Base-by-base conservation (phyloP, 1,284 basidiomycete genomes). In the Phaffia rhodozyma region DNA sequence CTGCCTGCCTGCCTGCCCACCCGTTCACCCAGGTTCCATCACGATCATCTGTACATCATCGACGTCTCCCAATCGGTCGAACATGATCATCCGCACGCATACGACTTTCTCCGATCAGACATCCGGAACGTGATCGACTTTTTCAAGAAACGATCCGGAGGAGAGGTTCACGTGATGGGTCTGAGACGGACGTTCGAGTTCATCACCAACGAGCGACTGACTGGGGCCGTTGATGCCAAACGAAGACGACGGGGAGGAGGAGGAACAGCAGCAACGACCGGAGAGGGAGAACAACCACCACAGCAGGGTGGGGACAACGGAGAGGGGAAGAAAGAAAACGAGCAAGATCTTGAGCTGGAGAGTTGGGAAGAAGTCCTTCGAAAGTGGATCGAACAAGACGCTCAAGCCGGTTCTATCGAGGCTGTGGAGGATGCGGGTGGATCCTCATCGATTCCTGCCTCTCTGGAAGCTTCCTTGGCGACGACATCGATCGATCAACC, bases 21-120 rank as follows among this genome's bases (percentile, higher is more conserved):
- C n/a, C 29, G 9, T 7, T 16, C n/a, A 23, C 29, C 0, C 67
- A 79, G 78, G 20, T 80, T 80, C 66, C 82, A 83, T 71, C 68
- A 77, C 18, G 71, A 69, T 1, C 89, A 93, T 72, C 81, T 97
- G 20, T 93, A 84, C 78, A 88, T 98, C 72, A 98, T 99, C 76
- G 96, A 99, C 74, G 96, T 99, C 66, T 96, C 91, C 2, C 96
- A 99, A 76, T 92, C 89, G 62, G 94, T 99, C 52, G 96, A 99
- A 72, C 93, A 97, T 72, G 94, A 98, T 75, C 96, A 99, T 72
- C 94, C 94, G 0, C 81, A 86, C 49, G 91, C 92, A 0, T 96
- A 91, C 72, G 94, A 99, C 75, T 99, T 99, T 75, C 79, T 99
- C 55, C 86, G 94, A 34, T 85, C 82, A 51, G 96, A 99, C 75